A percentile compares a stretch with the other conserved stretches of the same genome.
Evolutionary conservation across 1,284 basidiomycete genomes (phyloP).

Genomic region (Pulveroboletus sp.): DNA sequence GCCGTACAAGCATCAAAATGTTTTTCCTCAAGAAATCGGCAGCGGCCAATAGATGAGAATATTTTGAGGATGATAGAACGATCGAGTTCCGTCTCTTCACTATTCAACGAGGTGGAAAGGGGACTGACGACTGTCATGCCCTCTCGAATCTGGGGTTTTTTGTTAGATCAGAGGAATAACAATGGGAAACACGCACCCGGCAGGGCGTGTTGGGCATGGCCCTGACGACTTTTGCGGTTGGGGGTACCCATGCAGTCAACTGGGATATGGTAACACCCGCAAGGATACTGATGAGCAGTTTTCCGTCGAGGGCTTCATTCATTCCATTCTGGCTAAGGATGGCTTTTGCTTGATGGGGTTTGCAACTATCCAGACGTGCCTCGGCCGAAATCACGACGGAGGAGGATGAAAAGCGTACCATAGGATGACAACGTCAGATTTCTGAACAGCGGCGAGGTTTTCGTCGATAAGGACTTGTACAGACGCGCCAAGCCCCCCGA

Average conservation of each 20-base stretch:
- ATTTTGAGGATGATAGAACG: conserved; percentile 85
- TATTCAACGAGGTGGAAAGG: conserved; percentile 53
- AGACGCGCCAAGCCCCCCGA: conserved; percentile 56
- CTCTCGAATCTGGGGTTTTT: conserved; percentile 77
- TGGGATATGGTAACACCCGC: conserved; percentile 92
- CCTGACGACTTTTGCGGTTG: conserved; percentile 84
- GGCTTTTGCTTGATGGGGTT: conserved; percentile 84
- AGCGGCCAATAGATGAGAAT: conserved; percentile 93
- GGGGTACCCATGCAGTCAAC: conserved; percentile 72
- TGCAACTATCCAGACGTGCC: conserved; percentile 64
- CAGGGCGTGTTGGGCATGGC: conserved; percentile 99
- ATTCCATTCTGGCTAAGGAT: conserved; percentile 85
- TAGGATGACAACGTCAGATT: conserved; percentile 85
- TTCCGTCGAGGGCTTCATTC: conserved; percentile 81
- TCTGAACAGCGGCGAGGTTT: conserved; percentile 75
- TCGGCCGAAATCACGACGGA: not conserved
- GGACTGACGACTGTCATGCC: conserved; percentile 93
- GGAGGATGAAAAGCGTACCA: conserved; percentile 58
- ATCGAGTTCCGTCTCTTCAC: conserved; percentile 54
- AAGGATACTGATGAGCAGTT: conserved; percentile 94
- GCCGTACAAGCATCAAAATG: conserved; percentile 99
- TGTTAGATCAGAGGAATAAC: not conserved
- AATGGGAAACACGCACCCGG: conserved; percentile 58
- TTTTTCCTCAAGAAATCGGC: conserved; percentile 93
- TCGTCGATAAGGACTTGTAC: conserved; percentile 72